phyloP scores from a whole-genome alignment of 495 filamentous ascomycete genomes.

The Tuber indicum region DNA sequence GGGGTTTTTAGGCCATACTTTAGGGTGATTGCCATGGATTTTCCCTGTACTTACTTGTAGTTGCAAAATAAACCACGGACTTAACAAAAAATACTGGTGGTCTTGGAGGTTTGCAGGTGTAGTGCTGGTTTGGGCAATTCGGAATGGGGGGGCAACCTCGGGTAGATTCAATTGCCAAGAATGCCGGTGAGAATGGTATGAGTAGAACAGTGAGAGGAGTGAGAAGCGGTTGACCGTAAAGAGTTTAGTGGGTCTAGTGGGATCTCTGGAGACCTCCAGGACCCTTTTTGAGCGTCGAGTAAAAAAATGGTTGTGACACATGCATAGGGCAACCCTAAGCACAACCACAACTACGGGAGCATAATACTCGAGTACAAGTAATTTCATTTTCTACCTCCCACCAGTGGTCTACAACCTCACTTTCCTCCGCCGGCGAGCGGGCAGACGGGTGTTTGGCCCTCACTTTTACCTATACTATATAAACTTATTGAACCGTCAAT shows the following conservation, averaged over 20 bases:
- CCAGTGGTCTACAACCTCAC: not conserved
- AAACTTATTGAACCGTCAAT: not conserved
- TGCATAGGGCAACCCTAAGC: not conserved
- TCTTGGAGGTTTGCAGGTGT: slow-evolving; percentile 4
- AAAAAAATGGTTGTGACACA: not conserved
- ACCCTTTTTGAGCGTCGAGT: not conserved
- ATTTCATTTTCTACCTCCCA: not conserved
- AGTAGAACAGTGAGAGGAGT: not conserved
- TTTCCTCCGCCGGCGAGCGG: not conserved
- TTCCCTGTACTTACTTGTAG: no score
- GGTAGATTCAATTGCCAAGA: not conserved
- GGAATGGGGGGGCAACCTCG: not conserved
- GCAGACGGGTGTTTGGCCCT: not conserved
- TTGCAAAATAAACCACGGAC: no score
- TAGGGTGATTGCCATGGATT: no score
- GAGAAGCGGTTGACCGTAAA: not conserved
- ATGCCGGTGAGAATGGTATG: not conserved
- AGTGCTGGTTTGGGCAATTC: not conserved
- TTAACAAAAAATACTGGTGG: no score
- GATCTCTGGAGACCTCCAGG: not conserved
- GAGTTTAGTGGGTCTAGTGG: not conserved
- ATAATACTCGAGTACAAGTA: not conserved
- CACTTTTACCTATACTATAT: not conserved
- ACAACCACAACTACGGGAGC: not conserved
- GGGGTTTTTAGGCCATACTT: no score